phyloP scores from a whole-genome alignment of 352 stramenopile species.

The Phytopythium aichiense region DNA sequence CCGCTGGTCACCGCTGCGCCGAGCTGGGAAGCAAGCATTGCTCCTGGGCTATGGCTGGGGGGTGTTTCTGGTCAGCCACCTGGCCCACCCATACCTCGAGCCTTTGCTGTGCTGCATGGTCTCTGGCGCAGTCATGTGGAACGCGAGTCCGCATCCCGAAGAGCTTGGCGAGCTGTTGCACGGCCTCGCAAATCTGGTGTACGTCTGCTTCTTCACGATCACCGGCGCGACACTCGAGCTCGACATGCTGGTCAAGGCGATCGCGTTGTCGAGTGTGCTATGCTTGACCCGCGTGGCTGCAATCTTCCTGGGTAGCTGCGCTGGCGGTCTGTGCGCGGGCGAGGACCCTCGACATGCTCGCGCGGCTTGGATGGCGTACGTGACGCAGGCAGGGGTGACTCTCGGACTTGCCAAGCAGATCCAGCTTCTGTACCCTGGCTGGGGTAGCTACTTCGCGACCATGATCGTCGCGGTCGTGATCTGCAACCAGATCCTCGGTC shows the following conservation, averaged over 20 bases:
- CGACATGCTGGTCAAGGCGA: conserved; percentile 57
- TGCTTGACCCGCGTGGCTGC: conserved; percentile 45
- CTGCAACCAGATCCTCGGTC: conserved; percentile 61
- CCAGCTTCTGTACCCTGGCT: conserved; percentile 63
- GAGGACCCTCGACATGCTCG: conserved; percentile 42
- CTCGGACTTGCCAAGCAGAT: conserved; percentile 70
- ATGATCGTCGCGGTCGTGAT: conserved; percentile 75
- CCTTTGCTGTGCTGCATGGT: conserved; percentile 70
- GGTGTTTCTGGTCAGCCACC: conserved; percentile 56
- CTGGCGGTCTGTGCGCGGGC: conserved; percentile 38
- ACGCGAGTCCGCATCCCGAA: conserved; percentile 47
- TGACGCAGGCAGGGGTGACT: conserved; percentile 65
- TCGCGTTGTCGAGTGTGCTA: conserved; percentile 47
- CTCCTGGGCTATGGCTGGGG: conserved; percentile 60
- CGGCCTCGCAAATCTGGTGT: conserved; percentile 51
- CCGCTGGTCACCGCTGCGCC: conserved; percentile 18
- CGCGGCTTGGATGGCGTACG: conserved; percentile 73
- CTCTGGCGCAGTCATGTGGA: conserved; percentile 61
- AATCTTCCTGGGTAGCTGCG: conserved; percentile 59
- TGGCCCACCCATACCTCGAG: conserved; percentile 60
- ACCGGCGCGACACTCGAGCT: conserved; percentile 61
- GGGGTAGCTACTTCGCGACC: conserved; percentile 67
- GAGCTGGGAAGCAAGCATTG: conserved; percentile 42
- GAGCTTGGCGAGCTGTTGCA: conserved; percentile 51
- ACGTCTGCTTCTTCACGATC: conserved; percentile 76